Evolutionary conservation across 306 rosid species (phyloP), one percentile per base, ranked within the genome.

Genomic region (Prunus campanulata): DNA sequence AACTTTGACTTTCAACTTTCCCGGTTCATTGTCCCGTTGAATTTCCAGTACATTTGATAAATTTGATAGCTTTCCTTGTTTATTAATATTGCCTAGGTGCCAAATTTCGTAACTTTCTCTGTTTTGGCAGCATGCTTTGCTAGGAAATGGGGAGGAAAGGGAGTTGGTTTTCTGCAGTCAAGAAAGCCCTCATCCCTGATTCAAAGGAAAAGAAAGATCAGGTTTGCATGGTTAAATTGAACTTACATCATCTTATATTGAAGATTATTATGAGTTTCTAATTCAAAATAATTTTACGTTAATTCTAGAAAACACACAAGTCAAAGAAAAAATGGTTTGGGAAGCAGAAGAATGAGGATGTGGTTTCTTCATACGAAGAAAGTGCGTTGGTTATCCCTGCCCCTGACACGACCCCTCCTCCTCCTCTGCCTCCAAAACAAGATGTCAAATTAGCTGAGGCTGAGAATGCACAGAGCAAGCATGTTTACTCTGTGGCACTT

Each of bases 131-230:
- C 82, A 75, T 77, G 87, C 87, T 74, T 69, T 76, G 74, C 14
- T 60, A 75, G 78, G 69, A 85, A 57, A 95, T 96, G 99, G 99
- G 97, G 87, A 92, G 87, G 91, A 92, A 80, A 86, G 96, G 97
- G 77, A 82, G 79, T 62, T 96, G 98, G 91, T 90, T 96, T 84
- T 85, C 93, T 83, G 81, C 90, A 14, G 87, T 96, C 83, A 96
- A 82, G 96, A 92, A 77, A 80, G 86, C 89, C 87, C 80, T 96
- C 74, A 54, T 70, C 70, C 76, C 87, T 3, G 91, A 86, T 27
- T 18, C 88, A 73, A 95, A 83, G 74, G 89, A 85, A 49, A 87
- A 73, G 87, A 90, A 90, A 75, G 93, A 92, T 25, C 92, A 92
- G 97, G 98, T 95, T 83, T 66, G 61, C 29, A 30, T 55, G 29